Percentiles rank a stretch among this genome's conserved stretches.
Evolutionary conservation across 306 rosid genomes (phyloP).

Genomic region (Oemleria cerasiformis): DNA sequence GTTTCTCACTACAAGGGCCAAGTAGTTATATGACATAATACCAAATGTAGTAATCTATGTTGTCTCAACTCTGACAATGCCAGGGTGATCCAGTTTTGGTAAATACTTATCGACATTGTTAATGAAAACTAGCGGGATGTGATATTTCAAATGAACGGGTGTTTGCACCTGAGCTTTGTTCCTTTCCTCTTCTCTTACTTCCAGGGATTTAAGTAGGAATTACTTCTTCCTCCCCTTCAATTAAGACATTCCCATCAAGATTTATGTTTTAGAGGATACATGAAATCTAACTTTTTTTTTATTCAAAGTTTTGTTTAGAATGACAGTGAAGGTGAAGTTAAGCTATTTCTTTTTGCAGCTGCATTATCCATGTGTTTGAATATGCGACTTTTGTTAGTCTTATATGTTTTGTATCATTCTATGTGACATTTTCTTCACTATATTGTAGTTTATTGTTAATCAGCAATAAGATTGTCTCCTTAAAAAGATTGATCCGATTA

Average conservation of each 20-base stretch:
- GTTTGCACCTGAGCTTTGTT: constrained; percentile 20
- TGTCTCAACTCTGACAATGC: constrained; percentile 32
- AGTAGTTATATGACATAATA: constrained; percentile 5
- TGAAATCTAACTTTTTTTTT: not conserved
- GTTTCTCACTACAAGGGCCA: not conserved
- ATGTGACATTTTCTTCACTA: not conserved
- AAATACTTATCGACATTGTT: constrained; percentile 11
- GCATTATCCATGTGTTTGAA: not conserved
- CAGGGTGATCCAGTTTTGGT: constrained; percentile 25
- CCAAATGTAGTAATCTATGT: constrained; percentile 6
- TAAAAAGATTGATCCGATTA: too few species aligned
- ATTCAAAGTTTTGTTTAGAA: not conserved
- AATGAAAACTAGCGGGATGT: constrained; percentile 15
- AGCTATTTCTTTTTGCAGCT: not conserved
- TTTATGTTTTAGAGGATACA: not conserved
- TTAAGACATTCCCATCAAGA: not conserved
- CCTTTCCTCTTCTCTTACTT: constrained; percentile 13
- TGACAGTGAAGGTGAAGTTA: not conserved
- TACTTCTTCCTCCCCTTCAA: not conserved
- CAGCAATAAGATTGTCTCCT: not conserved
- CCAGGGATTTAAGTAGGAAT: not conserved
- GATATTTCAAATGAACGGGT: constrained; percentile 9
- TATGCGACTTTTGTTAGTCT: not conserved
- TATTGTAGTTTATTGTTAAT: not conserved
- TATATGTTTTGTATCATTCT: not conserved